Base-by-base conservation (phyloP, 176 grass and related monocot species). In the Avena sativa region DNA sequence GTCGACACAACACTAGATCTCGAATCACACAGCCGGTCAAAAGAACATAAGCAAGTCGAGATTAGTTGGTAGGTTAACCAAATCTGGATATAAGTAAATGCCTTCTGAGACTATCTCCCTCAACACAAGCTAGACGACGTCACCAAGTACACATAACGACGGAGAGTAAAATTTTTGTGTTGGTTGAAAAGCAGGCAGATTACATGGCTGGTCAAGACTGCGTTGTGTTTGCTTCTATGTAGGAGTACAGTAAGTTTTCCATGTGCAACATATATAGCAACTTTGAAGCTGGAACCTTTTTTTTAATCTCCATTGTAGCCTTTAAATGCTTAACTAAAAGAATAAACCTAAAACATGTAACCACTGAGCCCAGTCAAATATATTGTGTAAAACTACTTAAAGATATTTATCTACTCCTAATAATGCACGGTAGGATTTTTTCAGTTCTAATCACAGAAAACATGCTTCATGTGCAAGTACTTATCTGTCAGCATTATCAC, bases 241-340 rank as follows among this genome's bases (percentile, higher is more conserved):
- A n/a, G n/a, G n/a, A n/a, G n/a, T n/a, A n/a, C n/a, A n/a, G n/a
- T n/a, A n/a, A n/a, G n/a, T n/a, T n/a, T n/a, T 98, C 95, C 66
- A 95, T 86, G 71, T 98, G 91, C 2, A 88, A 93, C 68, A n/a
- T n/a, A 78, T 84, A 91, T 19, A 90, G 58, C 11, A 80, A 86
- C 81, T 92, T 95, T 57, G 95, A 93, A 90, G 91, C 89, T 32
- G 87, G 57, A 28, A 95, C 56, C 80, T 98, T 98, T 74, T 89
- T 74, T 85, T 98, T 44, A 98, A 98, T 82, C 57, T 93, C 93
- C 57, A 34, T 21, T 12, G 89, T 83, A 53, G 89, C 91, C 91
- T 98, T 83, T 34, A 88, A 76, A 34, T 48, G 30, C 43, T 84
- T 28, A 38, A 85, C 25, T 71, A 72, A 73, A 17, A 83, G 40